Percentiles rank a stretch among this genome's conserved stretches.
These are phyloP conservation scores for Dalechampia spathulata DNA, from an alignment of 441 rosid species.

Conservation along the genomic window DNA sequence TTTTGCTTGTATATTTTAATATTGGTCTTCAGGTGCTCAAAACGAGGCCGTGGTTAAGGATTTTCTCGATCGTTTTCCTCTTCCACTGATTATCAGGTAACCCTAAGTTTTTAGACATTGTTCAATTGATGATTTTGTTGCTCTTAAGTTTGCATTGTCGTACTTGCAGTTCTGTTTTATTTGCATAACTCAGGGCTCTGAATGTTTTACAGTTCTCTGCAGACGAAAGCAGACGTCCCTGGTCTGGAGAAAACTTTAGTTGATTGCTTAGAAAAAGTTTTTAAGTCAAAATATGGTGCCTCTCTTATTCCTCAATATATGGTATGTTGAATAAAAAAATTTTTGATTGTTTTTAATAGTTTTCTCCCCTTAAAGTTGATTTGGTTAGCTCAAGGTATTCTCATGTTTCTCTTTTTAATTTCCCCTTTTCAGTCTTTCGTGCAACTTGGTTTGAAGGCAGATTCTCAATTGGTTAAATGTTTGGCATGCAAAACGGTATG, in stretches of 20 bases:
- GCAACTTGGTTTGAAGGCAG: conserved; percentile 60
- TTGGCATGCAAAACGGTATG: conserved; percentile 70
- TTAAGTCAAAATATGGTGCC: conserved; percentile 72
- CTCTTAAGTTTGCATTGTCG: not conserved
- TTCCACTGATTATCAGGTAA: conserved; percentile 59
- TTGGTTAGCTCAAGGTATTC: not conserved
- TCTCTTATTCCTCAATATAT: conserved; percentile 65
- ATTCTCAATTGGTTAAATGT: conserved; percentile 45
- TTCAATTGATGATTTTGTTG: not conserved
- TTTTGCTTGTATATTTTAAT: too few species aligned
- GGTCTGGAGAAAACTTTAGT: conserved; percentile 47
- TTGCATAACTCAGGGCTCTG: not conserved
- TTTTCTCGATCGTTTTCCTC: conserved; percentile 77
- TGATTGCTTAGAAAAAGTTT: conserved; percentile 64
- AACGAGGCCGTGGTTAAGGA: conserved; percentile 58
- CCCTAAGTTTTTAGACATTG: not conserved
- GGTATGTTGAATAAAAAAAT: conserved; percentile 29
- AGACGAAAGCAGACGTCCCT: conserved; percentile 45
- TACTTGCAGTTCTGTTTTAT: not conserved
- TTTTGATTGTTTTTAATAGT: too few species aligned
- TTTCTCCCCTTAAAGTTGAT: too few species aligned
- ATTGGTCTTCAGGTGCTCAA: conserved; percentile 39
- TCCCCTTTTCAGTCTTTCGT: conserved; percentile 48
- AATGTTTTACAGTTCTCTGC: conserved; percentile 48
- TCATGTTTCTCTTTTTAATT: conserved; percentile 1